phyloP scores from a whole-genome alignment of 768 basidiomycete genomes.

The Suillus variegatus region DNA sequence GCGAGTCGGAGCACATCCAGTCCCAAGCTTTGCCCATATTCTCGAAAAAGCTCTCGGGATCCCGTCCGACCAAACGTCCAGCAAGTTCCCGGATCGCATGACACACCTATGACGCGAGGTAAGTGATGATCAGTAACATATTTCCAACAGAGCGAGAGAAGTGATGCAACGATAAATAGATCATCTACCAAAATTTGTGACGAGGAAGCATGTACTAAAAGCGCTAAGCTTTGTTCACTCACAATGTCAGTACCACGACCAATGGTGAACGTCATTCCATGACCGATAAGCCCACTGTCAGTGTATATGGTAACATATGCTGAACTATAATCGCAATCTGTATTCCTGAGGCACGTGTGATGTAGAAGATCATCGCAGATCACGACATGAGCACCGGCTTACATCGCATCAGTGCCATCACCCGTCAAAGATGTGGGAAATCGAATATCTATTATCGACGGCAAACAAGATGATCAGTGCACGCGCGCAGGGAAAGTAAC shows the following conservation, averaged over 20 bases:
- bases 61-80: conserved; percentile 78
- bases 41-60: conserved; percentile 77
- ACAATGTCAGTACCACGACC: conserved; percentile 96
- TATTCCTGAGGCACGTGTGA: conserved; percentile 60
- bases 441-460: conserved; percentile 64
- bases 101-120: conserved; percentile 60
- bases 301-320: conserved; percentile 85
- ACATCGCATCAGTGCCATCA: conserved; percentile 95
- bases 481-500: neutral
- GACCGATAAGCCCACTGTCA: conserved; percentile 71
- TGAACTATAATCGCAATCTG: conserved; percentile 94
- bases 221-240: conserved; percentile 13
- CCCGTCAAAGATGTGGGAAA: conserved; percentile 91
- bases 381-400: conserved; percentile 19
- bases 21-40: conserved; percentile 95
- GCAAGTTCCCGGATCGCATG: conserved; percentile 79
- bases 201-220: neutral
- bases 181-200: neutral
- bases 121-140: conserved; percentile 1
- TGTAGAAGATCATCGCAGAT: neutral
- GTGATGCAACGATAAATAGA: neutral
- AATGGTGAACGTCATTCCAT: conserved; percentile 94
- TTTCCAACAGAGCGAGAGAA: neutral
- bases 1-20: conserved; percentile 83
- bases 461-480: neutral